Base-by-base conservation (phyloP, 768 basidiomycete species). In the Trametes gibbosa region DNA sequence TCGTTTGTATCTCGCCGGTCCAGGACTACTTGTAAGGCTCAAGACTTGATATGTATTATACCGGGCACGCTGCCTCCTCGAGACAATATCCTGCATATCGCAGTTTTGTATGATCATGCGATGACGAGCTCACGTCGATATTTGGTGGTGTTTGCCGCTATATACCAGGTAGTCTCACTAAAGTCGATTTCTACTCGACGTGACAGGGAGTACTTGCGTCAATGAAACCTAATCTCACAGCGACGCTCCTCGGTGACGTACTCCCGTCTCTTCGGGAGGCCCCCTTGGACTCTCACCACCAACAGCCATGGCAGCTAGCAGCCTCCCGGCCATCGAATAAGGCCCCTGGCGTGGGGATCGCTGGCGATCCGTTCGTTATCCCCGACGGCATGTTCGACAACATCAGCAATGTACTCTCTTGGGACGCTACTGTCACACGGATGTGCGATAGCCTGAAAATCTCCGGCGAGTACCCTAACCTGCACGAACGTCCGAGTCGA, bases 1-100 rank as follows among this genome's bases (percentile, higher is more conserved):
- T 45, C 29, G 1, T 46, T 24, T 56, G 55, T 56, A 56, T 49
- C n/a, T 25, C 25, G 27, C 27, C 19, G 39, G 40, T 17, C 39
- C 41, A 29, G 55, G 55, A 56, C 55, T 56, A 49, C 47, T 21
- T 41, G 55, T 56, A 49, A 46, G 47, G 34, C 24, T 49, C 47
- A 56, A 39, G 29, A 24, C 37, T 49, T 40, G 55, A 32, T 42
- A 39, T 56, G 55, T 56, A 56, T 49, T 50, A 29, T 56, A 56
- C 35, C 24, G 23, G 50, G 19, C 34, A 13, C 5, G 21, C 14
- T 7, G 5, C 14, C 21, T 37, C 43, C 10, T 8, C 10, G 34
- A 19, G 19, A 24, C 34, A 9, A 21, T 32, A 3, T 50, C n/a
- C 29, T 32, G 29, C 29, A 10, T 21, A 23, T 23, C 21, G 10